Evolutionary conservation across 1,284 basidiomycete genomes (phyloP).

Genomic region (Acaromyces ingoldii): DNA sequence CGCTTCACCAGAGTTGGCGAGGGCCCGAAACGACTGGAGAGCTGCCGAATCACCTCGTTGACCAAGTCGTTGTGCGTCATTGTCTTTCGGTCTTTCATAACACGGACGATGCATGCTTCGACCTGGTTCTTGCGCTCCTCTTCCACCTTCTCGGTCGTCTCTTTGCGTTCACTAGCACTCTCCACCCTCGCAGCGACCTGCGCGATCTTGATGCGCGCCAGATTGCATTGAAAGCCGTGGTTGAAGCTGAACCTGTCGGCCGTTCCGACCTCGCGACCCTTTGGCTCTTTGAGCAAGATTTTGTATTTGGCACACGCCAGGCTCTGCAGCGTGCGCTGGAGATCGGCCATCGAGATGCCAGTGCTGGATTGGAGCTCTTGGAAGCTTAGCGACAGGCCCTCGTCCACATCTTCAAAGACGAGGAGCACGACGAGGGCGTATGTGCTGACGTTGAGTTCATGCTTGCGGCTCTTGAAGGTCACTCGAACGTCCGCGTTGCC

Average conservation of each 20-base stretch:
- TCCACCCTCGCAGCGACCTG: constrained; percentile 84
- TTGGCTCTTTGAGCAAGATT: constrained; percentile 83
- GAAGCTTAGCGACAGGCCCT: constrained; percentile 18
- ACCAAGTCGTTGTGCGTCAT: constrained; percentile 85
- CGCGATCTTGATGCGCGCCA: constrained; percentile 90
- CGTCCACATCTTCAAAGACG: constrained; percentile 61
- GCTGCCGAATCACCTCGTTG: constrained; percentile 81
- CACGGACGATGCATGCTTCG: constrained; percentile 83
- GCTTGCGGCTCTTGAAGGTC: constrained; percentile 70
- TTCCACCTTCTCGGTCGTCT: constrained; percentile 84
- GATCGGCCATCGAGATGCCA: constrained; percentile 67
- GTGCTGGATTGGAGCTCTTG: constrained; percentile 24
- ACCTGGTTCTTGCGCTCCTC: constrained; percentile 86
- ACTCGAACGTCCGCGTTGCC: constrained; percentile 87
- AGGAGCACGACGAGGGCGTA: constrained; percentile 82
- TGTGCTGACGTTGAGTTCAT: constrained; percentile 91
- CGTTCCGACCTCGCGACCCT: constrained; percentile 71
- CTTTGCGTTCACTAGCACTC: constrained; percentile 76
- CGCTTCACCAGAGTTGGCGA: constrained; percentile 84
- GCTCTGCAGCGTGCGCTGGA: constrained; percentile 87
- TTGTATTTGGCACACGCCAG: constrained; percentile 96
- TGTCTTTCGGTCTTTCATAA: constrained; percentile 94
- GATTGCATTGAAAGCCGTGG: constrained; percentile 66
- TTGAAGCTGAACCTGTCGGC: constrained; percentile 89
- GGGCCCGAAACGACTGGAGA: constrained; percentile 78